Percentiles rank a stretch among this genome's conserved stretches.
Evolutionary conservation across 1,284 basidiomycete species (phyloP).

Genomic region (Marasmius fiardii): DNA sequence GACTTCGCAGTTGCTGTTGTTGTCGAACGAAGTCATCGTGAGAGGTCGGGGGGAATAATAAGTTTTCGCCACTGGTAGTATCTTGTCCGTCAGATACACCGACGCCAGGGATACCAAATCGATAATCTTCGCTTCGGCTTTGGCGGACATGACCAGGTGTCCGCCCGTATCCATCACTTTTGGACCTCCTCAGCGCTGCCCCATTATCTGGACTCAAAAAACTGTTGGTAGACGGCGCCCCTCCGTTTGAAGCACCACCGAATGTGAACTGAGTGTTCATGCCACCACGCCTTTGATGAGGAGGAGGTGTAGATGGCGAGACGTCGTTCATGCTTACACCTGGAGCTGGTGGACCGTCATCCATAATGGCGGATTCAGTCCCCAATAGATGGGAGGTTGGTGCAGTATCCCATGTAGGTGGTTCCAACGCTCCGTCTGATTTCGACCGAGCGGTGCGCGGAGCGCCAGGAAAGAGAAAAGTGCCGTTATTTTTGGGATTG

Average conservation of each 20-base stretch:
- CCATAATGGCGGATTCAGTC: conserved; percentile 24
- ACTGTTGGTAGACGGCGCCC: conserved; percentile 20
- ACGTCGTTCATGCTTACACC: conserved; percentile 47
- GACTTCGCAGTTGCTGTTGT: conserved; percentile 17
- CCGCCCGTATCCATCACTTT: conserved; percentile 46
- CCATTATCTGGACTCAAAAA: conserved; percentile 46
- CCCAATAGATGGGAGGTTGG: conserved; percentile 17
- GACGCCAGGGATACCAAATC: conserved; percentile 13
- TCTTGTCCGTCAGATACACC: conserved; percentile 10
- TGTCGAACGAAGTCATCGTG: conserved; percentile 38
- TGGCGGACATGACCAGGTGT: conserved; percentile 37
- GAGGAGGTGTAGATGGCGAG: conserved; percentile 26
- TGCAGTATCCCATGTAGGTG: conserved; percentile 29
- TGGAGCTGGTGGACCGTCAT: conserved; percentile 22
- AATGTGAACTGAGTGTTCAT: conserved; percentile 25
- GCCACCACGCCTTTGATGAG: conserved; percentile 24
- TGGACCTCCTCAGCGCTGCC: conserved; percentile 39
- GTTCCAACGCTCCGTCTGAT: conserved; percentile 57
- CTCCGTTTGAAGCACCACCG: conserved; percentile 17
- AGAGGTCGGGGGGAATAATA: conserved; percentile 38
- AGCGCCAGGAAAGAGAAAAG: conserved; percentile 27
- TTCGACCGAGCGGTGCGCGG: conserved; percentile 51
- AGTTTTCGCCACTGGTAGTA: conserved; percentile 10
- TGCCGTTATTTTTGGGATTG: conserved; percentile 13
- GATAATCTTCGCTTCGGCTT: conserved; percentile 51